Conservation (phyloP, 352 stramenopile genomes). For the Phytophthora hibernalis region DNA sequence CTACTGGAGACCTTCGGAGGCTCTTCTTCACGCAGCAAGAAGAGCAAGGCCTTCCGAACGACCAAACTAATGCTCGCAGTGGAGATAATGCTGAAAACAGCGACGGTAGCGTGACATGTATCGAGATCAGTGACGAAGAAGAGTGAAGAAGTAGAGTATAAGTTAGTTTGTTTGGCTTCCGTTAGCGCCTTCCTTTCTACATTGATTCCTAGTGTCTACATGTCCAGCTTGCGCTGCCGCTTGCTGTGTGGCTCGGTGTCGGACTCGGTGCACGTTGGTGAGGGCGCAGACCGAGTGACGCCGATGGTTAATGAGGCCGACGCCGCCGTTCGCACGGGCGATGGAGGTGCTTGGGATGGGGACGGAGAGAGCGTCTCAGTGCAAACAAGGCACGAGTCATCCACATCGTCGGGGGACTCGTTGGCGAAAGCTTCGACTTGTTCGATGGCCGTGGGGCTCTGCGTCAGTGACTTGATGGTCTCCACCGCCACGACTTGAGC, state of each 20-base stretch:
- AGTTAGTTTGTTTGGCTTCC: conserved; percentile 36
- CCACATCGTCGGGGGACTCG: conserved; percentile 7
- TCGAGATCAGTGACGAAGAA: conserved; percentile 40
- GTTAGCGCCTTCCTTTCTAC: conserved; percentile 32
- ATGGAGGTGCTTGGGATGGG: conserved; percentile 29
- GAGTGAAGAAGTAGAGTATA: conserved; percentile 30
- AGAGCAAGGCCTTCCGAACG: conserved; percentile 9
- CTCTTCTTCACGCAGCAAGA: conserved; percentile 61
- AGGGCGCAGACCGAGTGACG: conserved; percentile 34
- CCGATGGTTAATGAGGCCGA: conserved; percentile 34
- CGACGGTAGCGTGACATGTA: conserved; percentile 39
- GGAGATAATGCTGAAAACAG: conserved; percentile 14
- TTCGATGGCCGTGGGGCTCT: conserved; percentile 47
- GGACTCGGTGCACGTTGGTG: conserved; percentile 29
- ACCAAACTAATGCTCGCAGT: background rate
- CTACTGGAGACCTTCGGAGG: conserved; percentile 50
- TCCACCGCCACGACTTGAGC: conserved; percentile 25
- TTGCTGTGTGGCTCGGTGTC: conserved; percentile 34
- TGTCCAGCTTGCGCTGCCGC: conserved; percentile 39
- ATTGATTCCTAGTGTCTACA: conserved; percentile 40
- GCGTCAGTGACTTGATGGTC: conserved; percentile 33
- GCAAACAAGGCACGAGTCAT: conserved; percentile 40
- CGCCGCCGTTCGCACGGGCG: conserved; percentile 20
- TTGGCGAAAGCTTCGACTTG: conserved; percentile 25
- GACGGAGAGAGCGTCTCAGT: conserved; percentile 45